Base-by-base conservation (phyloP, 192 early-diverging fungal genomes). In the Podila minutissima region DNA sequence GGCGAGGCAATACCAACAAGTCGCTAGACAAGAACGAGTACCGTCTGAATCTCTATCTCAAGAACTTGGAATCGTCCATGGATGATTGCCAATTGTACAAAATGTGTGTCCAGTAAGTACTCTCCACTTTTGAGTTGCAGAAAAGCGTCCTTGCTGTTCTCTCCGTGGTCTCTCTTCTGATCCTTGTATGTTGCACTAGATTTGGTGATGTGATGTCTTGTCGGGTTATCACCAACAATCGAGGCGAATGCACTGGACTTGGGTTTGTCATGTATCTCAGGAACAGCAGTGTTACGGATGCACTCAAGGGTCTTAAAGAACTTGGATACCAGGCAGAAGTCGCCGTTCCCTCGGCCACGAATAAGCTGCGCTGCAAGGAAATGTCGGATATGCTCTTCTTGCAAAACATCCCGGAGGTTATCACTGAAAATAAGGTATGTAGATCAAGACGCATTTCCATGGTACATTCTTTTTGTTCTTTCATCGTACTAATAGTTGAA, bases 181-280 rank as follows among this genome's bases (percentile, higher is more conserved):
- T 20, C 51, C 22, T 8, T 10, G 24, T 26, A 37, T 55, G 22
- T 17, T 24, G 24, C 22, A 4, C n/a, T 68, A 81, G 77, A n/a
- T 81, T 73, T 57, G 77, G 77, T 9, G 60, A 69, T 0, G 77
- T 81, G 15, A 81, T 81, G 66, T 81, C 77, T n/a, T 81, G 77
- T 33, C 35, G 77, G 5, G 72, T 71, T 10, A 81, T 81, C 35
- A 73, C 77, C 9, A 79, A 69, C 5, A 57, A 62, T 28, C 62
- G 73, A 24, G 77, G 77, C 6, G 71, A 64, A 6, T 81, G 77
- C 33, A 73, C 69, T 9, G 77, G 77, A 11, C 71, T 81, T 3
- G 77, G 77, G 0, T 81, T 81, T 65, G 77, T 81, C 4, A 81
- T 81, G 77, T 81, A 69, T 29, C 72, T 73, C 24, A 55, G 62